phyloP scores from a whole-genome alignment of 495 filamentous ascomycete genomes.

The Penicillium manginii region DNA sequence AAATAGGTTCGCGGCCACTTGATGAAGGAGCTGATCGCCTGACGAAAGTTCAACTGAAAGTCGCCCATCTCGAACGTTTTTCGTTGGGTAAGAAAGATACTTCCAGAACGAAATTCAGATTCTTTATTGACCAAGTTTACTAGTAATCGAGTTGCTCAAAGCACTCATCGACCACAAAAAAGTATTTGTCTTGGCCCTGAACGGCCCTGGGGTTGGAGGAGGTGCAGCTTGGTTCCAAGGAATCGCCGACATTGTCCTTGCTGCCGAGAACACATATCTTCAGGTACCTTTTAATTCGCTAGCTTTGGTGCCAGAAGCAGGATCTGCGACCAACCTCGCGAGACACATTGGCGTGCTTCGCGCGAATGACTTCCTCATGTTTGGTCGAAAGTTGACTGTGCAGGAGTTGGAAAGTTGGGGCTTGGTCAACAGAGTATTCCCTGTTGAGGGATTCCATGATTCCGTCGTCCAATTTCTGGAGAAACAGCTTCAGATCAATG shows the following conservation, averaged over 20 bases:
- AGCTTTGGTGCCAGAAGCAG: constrained; percentile 24
- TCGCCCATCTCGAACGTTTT: not conserved
- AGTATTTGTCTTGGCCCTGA: constrained; percentile 25
- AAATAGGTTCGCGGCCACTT: not conserved
- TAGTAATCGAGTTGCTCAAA: not conserved
- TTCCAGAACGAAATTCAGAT: not conserved
- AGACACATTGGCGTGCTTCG: constrained; percentile 25
- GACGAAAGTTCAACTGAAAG: not conserved
- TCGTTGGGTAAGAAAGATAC: not conserved
- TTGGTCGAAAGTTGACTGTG: constrained; percentile 20
- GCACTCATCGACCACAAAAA: constrained; percentile 16
- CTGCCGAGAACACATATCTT: constrained; percentile 20
- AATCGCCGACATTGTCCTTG: constrained; percentile 26
- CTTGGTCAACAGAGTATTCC: constrained; percentile 19
- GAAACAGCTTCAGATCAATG: constrained; percentile 21
- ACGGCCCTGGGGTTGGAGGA: constrained; percentile 25
- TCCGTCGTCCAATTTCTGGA: constrained; percentile 16
- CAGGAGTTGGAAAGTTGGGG: constrained; percentile 21
- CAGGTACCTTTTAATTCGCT: constrained; percentile 27
- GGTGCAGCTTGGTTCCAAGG: constrained; percentile 31
- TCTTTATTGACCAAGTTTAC: not conserved
- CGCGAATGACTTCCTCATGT: constrained; percentile 27
- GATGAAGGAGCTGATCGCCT: not conserved
- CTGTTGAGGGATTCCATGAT: constrained; percentile 19
- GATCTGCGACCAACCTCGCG: constrained; percentile 16